Evolutionary conservation across 108 stramenopile species (phyloP).

Genomic region (Nitzschia sp.): DNA sequence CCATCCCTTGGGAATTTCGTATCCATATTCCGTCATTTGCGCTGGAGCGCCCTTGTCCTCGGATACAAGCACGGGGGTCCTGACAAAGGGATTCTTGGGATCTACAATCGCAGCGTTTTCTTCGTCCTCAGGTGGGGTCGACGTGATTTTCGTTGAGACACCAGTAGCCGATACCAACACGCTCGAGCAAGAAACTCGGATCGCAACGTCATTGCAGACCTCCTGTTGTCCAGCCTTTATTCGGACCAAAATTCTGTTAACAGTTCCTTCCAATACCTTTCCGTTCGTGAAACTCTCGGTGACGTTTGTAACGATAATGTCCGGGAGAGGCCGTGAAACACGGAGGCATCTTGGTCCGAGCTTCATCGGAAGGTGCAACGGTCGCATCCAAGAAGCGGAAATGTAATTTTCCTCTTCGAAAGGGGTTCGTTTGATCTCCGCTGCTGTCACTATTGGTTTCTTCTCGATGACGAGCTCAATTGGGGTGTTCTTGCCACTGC

Average conservation of each 20-base stretch:
- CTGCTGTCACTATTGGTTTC: conserved; percentile 20
- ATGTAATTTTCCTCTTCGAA: conserved; percentile 85
- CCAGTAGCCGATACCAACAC: conserved; percentile 37
- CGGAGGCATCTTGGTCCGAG: conserved; percentile 78
- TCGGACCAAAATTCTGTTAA: conserved; percentile 74
- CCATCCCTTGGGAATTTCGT: conserved; percentile 68
- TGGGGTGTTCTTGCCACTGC: conserved; percentile 5
- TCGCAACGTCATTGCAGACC: conserved; percentile 55
- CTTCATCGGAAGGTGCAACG: conserved; percentile 50
- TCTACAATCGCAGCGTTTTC: conserved; percentile 11
- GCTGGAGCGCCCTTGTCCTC: not conserved
- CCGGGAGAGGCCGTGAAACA: conserved; percentile 65
- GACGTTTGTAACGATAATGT: conserved; percentile 65
- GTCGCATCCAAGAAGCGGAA: conserved; percentile 71
- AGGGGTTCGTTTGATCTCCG: conserved; percentile 47
- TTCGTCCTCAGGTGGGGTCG: conserved; percentile 1
- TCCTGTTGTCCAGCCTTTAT: conserved; percentile 57
- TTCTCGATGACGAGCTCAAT: conserved; percentile 48
- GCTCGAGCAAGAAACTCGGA: conserved; percentile 47
- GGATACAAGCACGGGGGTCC: conserved; percentile 45
- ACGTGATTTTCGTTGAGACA: conserved; percentile 18
- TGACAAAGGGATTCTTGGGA: conserved; percentile 25
- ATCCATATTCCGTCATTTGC: conserved; percentile 40
- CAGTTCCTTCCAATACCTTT: conserved; percentile 79
- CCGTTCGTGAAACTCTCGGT: conserved; percentile 53